Conservation (phyloP, 1,284 basidiomycete genomes). For the Apiotrichum veenhuisii region DNA sequence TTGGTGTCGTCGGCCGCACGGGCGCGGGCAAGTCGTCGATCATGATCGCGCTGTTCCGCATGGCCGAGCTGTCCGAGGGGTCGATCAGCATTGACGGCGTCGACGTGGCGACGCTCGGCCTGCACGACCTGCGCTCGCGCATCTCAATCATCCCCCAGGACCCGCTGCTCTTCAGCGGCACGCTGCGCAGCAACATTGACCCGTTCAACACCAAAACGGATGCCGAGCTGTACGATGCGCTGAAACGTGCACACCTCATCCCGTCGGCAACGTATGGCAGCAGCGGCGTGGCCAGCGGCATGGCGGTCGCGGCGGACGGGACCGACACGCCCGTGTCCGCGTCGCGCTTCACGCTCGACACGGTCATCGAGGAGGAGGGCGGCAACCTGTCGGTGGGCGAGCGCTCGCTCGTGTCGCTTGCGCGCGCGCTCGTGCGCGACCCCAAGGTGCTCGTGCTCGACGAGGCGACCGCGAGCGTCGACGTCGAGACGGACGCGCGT, state of each 20-base stretch:
- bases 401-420: constrained; percentile 56
- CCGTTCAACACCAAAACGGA: constrained; percentile 72
- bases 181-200: constrained; percentile 61
- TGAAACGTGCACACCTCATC: constrained; percentile 71
- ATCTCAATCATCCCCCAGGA: constrained; percentile 81
- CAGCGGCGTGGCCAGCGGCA: constrained; percentile 56
- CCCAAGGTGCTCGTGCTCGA: constrained; percentile 65
- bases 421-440: constrained; percentile 65
- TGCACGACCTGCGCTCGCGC: constrained; percentile 51
- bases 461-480: constrained; percentile 57
- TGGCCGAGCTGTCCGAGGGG: constrained; percentile 50
- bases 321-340: constrained; percentile 20
- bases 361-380: constrained; percentile 34
- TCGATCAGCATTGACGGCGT: constrained; percentile 50
- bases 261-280: neutral
- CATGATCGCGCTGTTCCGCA: constrained; percentile 55
- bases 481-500: constrained; percentile 71
- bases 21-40: constrained; percentile 59
- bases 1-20: constrained; percentile 53
- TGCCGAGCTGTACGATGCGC: constrained; percentile 71
- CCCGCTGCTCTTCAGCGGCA: constrained; percentile 59
- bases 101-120: constrained; percentile 53
- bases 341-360: constrained; percentile 57
- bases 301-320: constrained; percentile 33
- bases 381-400: constrained; percentile 20